Base-by-base conservation (phyloP, 148 eudicot genomes). In the Rhododendron williamsianum region DNA sequence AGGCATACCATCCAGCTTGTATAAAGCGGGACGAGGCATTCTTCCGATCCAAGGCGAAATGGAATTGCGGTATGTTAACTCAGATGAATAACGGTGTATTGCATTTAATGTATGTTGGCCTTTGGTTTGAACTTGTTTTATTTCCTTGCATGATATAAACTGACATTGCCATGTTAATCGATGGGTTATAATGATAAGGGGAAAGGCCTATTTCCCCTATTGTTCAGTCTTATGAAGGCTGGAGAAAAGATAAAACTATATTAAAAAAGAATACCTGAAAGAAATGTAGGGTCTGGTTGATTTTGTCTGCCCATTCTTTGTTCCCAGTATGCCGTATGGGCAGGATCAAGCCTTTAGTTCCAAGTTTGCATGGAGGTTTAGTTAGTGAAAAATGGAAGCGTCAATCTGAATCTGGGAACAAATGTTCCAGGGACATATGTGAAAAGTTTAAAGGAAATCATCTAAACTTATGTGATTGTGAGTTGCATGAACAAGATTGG, bases 1-100 rank as follows among this genome's bases (percentile, higher is more conserved):
- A 95, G 93, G 98, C 98, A 46, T 95, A 95, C 81, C 98, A 95
- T 90, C 94, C 98, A 2, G 92, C 98, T 81, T 95, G 98, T 86
- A 92, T 95, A 33, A 95, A 95, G 86, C 92, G 98, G 33, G 97
- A 95, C 78, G 98, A 95, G 84, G 89, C 95, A 36, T 95, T 94
- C 84, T 95, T 95, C 46, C 90, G 88, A 43, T 91, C 90, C 0
- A 90, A 87, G 84, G 91, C 93, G 18, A 90, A 91, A 65, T 95
- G 98, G 98, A 91, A 91, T 56, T 95, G 98, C 36, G 98, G 98
- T 95, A 93, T 81, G 94, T 83, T 51, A 52, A 73, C 73, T 72
- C 43, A 36, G 18, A 30, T 11, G 6, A 19, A 7, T 56, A 48
- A 48, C 36, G 4, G 7, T 4, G 2, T 23, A 60, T 38, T 10